Percentiles rank a stretch among this genome's conserved stretches.
Conservation (phyloP, 768 basidiomycete genomes). For the Favolaschia claudopus region DNA sequence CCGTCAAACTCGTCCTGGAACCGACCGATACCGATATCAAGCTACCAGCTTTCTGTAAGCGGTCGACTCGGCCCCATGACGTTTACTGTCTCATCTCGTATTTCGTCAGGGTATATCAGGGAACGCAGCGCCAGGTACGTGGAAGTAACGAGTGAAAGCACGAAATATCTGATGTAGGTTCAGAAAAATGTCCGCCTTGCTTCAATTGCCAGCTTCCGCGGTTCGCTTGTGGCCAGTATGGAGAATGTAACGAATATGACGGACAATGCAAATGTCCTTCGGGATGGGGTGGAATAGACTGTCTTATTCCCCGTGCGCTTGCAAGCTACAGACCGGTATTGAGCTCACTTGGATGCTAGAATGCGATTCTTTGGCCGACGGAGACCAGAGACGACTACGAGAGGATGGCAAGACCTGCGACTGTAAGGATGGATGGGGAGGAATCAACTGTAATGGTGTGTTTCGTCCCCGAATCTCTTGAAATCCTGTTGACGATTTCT, state of each 20-base stretch:
- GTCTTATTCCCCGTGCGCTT: constrained; percentile 85
- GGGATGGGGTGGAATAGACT: constrained; percentile 98
- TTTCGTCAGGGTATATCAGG: constrained; percentile 10
- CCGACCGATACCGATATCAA: constrained; percentile 16
- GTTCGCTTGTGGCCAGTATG: constrained; percentile 93
- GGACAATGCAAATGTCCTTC: constrained; percentile 97
- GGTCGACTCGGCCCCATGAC: neutral
- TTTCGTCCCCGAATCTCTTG: neutral
- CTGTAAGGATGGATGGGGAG: constrained; percentile 94
- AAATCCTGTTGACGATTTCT: neutral
- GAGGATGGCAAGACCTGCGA: constrained; percentile 80
- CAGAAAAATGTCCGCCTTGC: constrained; percentile 82
- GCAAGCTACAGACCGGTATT: neutral
- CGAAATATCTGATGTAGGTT: too few species aligned
- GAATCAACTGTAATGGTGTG: constrained; percentile 97
- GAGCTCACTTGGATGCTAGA: constrained; percentile 54
- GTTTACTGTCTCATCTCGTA: neutral
- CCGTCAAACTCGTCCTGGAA: constrained; percentile 16
- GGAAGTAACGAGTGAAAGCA: too few species aligned
- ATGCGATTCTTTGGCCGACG: constrained; percentile 94
- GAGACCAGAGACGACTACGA: constrained; percentile 82
- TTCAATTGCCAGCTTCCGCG: constrained; percentile 96
- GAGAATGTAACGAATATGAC: constrained; percentile 88
- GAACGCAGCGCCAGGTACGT: neutral
- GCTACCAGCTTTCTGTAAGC: constrained; percentile 26